Evolutionary conservation across 2,329 filamentous ascomycete species (phyloP).

Genomic region (Aspergillus fischeri): DNA sequence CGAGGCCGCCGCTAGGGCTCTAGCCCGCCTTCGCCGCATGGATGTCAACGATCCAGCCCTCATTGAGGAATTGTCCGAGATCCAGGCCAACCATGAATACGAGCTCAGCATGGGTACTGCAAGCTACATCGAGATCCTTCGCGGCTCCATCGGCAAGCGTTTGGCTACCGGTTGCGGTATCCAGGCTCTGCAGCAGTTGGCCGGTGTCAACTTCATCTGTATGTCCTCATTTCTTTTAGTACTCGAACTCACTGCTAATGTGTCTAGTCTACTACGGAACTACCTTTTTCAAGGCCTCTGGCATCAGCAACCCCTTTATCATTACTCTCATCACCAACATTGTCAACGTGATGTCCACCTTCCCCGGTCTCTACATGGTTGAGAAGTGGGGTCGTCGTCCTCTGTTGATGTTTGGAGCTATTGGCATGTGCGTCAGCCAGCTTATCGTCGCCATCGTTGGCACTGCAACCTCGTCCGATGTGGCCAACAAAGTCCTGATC

Average conservation of each 20-base stretch:
- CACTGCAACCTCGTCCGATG: slow-evolving; percentile 32
- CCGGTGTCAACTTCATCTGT: slow-evolving; percentile 44
- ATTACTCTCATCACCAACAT: slow-evolving; percentile 46
- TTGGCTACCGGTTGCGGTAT: slow-evolving; percentile 37
- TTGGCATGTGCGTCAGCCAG: slow-evolving; percentile 45
- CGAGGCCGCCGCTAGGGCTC: slow-evolving; percentile 57
- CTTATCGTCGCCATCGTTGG: slow-evolving; percentile 49
- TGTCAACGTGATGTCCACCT: slow-evolving; percentile 47
- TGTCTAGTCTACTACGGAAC: slow-evolving; percentile 35
- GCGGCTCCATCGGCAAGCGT: slow-evolving; percentile 34
- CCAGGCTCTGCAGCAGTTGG: slow-evolving; percentile 39
- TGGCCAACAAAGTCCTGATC: slow-evolving; percentile 41
- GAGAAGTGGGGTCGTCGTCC: slow-evolving; percentile 48
- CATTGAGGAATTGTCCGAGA: slow-evolving; percentile 74
- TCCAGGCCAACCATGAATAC: slow-evolving; percentile 82
- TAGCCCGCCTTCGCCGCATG: slow-evolving; percentile 65
- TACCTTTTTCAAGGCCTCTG: slow-evolving; percentile 38
- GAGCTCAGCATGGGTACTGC: slow-evolving; percentile 53
- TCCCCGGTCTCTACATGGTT: slow-evolving; percentile 46
- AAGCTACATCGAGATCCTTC: slow-evolving; percentile 35
- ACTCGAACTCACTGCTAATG: background rate
- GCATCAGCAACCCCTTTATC: slow-evolving; percentile 42
- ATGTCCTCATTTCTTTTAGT: slow-evolving; percentile 6
- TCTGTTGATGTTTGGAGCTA: slow-evolving; percentile 44
- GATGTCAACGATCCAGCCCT: slow-evolving; percentile 64